Evolutionary conservation across 805 yeast genomes (phyloP).

Genomic region (Starmerella riodocensis): DNA sequence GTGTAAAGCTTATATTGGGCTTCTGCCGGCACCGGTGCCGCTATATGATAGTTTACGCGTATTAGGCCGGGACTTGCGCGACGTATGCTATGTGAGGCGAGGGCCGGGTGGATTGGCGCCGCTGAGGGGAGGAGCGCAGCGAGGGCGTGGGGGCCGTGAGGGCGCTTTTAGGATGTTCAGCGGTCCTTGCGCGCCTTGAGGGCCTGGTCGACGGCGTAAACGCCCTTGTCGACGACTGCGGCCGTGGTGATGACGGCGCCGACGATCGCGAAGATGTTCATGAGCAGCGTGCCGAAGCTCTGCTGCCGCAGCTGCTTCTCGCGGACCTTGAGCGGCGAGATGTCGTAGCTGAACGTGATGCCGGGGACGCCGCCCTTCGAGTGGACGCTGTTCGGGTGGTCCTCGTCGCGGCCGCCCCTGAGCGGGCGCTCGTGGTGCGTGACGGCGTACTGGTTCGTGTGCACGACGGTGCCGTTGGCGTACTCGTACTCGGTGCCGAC

Average conservation of each 20-base stretch:
- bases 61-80: too few relatives aligned
- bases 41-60: too few relatives aligned
- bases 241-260: constrained; percentile 94
- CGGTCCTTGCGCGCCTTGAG: constrained; percentile 19
- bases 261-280: constrained; percentile 61
- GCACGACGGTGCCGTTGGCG: constrained; percentile 40
- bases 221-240: constrained; percentile 71
- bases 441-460: constrained; percentile 82
- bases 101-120: too few relatives aligned
- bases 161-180: constrained; percentile 1
- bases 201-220: constrained; percentile 77
- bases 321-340: constrained; percentile 83
- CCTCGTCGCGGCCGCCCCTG: constrained; percentile 76
- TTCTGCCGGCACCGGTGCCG: too few relatives aligned
- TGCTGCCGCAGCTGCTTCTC: constrained; percentile 49
- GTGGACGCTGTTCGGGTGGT: constrained; percentile 65
- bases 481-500: constrained; percentile 79
- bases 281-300: constrained; percentile 17
- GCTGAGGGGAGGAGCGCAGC: too few relatives aligned
- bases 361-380: constrained; percentile 87
- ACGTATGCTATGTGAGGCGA: too few relatives aligned
- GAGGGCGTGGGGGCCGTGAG: too few relatives aligned
- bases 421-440: constrained; percentile 80
- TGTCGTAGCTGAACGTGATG: constrained; percentile 73
- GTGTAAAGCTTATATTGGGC: too few relatives aligned